Percentiles rank a stretch among this genome's conserved stretches.
phyloP scores from a whole-genome alignment of 148 eudicot genomes.

The Spergularia bocconei region DNA sequence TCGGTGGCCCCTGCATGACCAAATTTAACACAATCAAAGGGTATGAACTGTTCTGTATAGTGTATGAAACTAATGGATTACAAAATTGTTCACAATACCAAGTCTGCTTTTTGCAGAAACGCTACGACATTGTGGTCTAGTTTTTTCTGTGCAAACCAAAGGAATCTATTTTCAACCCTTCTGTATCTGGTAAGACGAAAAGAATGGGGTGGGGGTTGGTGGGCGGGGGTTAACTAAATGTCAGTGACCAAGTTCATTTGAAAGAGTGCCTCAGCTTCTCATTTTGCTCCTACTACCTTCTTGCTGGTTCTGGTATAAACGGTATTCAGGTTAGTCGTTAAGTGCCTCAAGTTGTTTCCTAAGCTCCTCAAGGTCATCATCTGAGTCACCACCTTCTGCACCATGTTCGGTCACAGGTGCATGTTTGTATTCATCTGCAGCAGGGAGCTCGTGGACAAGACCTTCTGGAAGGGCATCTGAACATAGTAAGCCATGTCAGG shows the following conservation, averaged over 20 bases:
- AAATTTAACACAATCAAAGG: no score
- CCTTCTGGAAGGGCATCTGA: constrained; percentile 81
- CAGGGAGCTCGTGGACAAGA: constrained; percentile 72
- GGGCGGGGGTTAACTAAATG: no score
- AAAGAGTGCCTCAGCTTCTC: not conserved
- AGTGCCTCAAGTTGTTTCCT: constrained; percentile 79
- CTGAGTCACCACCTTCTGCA: constrained; percentile 31
- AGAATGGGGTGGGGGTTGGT: no score
- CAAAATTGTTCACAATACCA: no score
- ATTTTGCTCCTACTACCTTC: not conserved
- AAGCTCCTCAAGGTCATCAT: constrained; percentile 82
- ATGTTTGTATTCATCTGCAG: constrained; percentile 51
- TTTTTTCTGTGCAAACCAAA: no score
- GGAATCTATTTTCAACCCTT: no score
- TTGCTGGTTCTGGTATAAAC: not conserved
- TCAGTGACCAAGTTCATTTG: not conserved
- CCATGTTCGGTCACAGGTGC: constrained; percentile 34
- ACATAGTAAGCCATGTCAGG: not conserved
- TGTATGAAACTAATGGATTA: no score
- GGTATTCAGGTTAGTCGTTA: constrained; percentile 30
- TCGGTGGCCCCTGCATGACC: no score
- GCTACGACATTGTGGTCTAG: no score
- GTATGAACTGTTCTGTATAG: no score
- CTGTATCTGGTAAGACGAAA: no score
- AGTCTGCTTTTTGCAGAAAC: no score